phyloP scores from a whole-genome alignment of 768 basidiomycete genomes.

The Lyophyllum decastes region DNA sequence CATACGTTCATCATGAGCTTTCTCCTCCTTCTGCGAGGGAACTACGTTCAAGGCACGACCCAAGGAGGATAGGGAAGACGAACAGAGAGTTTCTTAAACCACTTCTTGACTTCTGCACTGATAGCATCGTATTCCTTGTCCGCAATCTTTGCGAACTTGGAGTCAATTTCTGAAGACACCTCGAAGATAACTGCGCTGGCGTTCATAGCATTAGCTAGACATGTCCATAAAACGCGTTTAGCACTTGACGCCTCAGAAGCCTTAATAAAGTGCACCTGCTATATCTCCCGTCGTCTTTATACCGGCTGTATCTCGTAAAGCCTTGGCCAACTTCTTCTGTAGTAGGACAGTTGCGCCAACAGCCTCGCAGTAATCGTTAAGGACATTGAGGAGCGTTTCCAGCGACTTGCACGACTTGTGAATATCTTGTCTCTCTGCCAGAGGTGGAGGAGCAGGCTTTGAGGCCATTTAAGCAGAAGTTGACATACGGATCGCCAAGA shows the following conservation, averaged over 20 bases:
- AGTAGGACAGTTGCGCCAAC: slow-evolving; percentile 57
- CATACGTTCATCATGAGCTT: slow-evolving; percentile 72
- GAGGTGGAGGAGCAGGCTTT: slow-evolving; percentile 10
- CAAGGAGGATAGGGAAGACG: slow-evolving; percentile 22
- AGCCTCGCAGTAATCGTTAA: slow-evolving; percentile 79
- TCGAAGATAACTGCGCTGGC: slow-evolving; percentile 70
- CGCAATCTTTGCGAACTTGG: slow-evolving; percentile 72
- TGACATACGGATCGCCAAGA: slow-evolving; percentile 1
- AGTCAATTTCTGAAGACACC: slow-evolving; percentile 65
- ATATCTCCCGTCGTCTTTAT: slow-evolving; percentile 62
- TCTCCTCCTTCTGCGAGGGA: slow-evolving; percentile 73
- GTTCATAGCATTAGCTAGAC: slow-evolving; percentile 65
- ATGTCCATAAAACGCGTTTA: slow-evolving; percentile 11
- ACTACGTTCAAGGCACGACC: not conserved
- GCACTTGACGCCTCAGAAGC: not conserved
- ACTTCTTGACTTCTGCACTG: slow-evolving; percentile 74
- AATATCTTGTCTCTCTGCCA: slow-evolving; percentile 69
- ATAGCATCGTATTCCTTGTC: slow-evolving; percentile 73
- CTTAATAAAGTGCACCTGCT: slow-evolving; percentile 49
- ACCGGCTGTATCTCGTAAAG: slow-evolving; percentile 63
- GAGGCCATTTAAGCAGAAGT: slow-evolving; percentile 13
- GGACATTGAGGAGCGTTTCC: slow-evolving; percentile 62
- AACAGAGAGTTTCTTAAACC: slow-evolving; percentile 84
- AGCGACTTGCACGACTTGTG: slow-evolving; percentile 82
- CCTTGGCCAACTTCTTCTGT: slow-evolving; percentile 77